Conservation (phyloP, 2,329 filamentous ascomycete genomes). For the Nothophaeocryptopus gaeumannii region DNA sequence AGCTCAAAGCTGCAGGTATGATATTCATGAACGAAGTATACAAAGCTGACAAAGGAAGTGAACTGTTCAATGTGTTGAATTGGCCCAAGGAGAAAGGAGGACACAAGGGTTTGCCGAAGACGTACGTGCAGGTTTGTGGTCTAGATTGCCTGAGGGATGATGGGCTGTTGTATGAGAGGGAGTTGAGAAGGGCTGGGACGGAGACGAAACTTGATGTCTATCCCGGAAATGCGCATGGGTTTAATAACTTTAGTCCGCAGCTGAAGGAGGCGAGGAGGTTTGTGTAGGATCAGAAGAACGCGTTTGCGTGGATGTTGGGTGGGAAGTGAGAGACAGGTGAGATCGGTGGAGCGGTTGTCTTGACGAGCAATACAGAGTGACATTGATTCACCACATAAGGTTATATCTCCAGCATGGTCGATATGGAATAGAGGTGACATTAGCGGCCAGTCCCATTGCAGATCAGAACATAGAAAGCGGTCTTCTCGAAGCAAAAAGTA, state of each 20-base stretch:
- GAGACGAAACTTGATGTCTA: constrained; percentile 45
- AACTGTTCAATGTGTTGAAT: not conserved
- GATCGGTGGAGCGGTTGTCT: too few species aligned
- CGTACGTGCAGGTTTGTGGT: constrained; percentile 46
- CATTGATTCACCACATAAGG: too few species aligned
- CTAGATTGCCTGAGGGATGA: constrained; percentile 50
- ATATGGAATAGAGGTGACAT: too few species aligned
- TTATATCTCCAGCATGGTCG: too few species aligned
- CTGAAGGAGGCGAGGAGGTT: constrained; percentile 27
- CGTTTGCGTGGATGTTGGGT: constrained; percentile 32
- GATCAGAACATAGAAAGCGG: too few species aligned
- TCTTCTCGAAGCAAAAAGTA: too few species aligned
- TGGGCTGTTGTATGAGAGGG: constrained; percentile 44
- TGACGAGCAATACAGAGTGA: too few species aligned
- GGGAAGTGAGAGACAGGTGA: too few species aligned
- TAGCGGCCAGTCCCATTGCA: too few species aligned
- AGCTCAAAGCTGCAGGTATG: constrained; percentile 40
- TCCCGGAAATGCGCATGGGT: constrained; percentile 34
- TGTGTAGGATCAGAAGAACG: constrained; percentile 30
- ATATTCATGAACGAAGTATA: constrained; percentile 29
- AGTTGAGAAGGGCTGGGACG: constrained; percentile 43
- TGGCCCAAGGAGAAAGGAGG: not conserved
- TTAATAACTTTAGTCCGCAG: constrained; percentile 16
- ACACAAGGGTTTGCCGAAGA: constrained; percentile 43
- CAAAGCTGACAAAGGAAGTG: constrained; percentile 1